Conservation (phyloP, 176 grass and related monocot genomes). For the Pharus latifolius region DNA sequence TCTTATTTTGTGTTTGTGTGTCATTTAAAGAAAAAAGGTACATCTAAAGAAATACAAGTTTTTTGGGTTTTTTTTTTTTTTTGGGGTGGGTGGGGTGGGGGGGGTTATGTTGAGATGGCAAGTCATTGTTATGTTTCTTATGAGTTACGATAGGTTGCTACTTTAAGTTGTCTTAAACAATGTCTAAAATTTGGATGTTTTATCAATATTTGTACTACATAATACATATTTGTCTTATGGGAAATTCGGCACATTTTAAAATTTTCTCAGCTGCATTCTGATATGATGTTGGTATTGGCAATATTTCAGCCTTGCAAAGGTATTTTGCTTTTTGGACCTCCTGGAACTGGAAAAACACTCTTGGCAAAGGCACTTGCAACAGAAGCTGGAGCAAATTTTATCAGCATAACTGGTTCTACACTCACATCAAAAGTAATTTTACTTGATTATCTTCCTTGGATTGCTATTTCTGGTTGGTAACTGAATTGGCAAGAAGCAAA, state of each 20-base stretch:
- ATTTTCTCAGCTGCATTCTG: background rate
- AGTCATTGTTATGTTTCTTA: background rate
- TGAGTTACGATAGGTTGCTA: background rate
- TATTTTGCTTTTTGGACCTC: slow-evolving; percentile 93
- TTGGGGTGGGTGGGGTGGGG: no score
- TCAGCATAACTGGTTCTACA: slow-evolving; percentile 83
- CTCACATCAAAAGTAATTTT: slow-evolving; percentile 86
- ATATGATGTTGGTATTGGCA: background rate
- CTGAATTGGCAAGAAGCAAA: background rate
- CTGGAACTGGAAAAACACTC: slow-evolving; percentile 95
- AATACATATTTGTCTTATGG: background rate
- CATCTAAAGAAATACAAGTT: no score
- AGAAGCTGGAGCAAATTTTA: slow-evolving; percentile 97
- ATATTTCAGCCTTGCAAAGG: slow-evolving; percentile 89
- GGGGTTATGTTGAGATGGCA: no score
- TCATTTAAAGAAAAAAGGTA: no score
- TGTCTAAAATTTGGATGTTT: background rate
- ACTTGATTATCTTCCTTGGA: background rate
- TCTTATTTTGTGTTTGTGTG: no score
- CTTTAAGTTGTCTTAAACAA: background rate
- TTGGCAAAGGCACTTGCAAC: slow-evolving; percentile 97
- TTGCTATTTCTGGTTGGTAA: background rate
- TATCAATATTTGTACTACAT: background rate
- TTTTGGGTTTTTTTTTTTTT: no score
- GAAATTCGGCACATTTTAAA: background rate